Conservation (phyloP, 371 early-diverging fungal genomes). For the Rhizomucor miehei region DNA sequence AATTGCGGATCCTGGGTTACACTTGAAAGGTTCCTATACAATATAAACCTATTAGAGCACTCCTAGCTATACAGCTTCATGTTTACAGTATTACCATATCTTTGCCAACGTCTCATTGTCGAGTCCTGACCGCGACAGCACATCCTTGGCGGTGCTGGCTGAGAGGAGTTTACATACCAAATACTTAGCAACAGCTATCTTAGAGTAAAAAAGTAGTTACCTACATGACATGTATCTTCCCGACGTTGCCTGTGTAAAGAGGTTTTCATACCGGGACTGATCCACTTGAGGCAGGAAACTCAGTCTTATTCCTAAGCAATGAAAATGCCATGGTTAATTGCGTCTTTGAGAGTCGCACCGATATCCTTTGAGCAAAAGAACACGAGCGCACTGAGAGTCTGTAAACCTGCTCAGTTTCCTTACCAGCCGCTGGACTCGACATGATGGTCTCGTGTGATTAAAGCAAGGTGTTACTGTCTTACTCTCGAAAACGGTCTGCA, state of each 20-base stretch:
- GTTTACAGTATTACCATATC: conserved; percentile 34
- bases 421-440: conserved; percentile 6
- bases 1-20: conserved; percentile 46
- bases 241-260: conserved; percentile 38
- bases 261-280: conserved; percentile 41
- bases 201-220: neutral
- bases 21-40: conserved; percentile 43
- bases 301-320: conserved; percentile 11
- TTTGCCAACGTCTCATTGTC: conserved; percentile 43
- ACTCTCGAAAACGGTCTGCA: neutral
- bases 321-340: no score
- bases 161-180: neutral
- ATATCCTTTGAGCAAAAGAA: no score
- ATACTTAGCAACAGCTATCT: neutral
- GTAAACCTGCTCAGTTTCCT: no score
- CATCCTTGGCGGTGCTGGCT: conserved; percentile 41
- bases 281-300: conserved; percentile 46
- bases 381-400: no score
- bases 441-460: neutral
- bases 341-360: no score
- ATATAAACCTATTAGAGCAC: neutral
- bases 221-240: conserved; percentile 36
- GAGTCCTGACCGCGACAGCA: conserved; percentile 43
- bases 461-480: neutral
- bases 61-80: conserved; percentile 2